Conservation (phyloP, 257 asterid species). For the Gentiana macrophylla region DNA sequence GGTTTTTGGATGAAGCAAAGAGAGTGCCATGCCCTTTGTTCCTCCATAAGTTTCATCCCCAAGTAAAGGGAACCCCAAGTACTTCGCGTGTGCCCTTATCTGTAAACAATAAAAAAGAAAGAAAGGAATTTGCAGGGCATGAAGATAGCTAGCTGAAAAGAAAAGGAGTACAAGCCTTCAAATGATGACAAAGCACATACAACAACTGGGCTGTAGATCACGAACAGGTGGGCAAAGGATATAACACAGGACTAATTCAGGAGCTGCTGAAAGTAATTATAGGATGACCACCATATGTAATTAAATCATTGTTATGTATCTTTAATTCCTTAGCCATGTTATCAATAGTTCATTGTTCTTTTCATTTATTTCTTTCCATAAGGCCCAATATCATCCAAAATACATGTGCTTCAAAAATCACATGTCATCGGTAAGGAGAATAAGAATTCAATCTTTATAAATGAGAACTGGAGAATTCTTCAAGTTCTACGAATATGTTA, state of each 20-base stretch:
- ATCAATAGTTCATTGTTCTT: too few relatives aligned
- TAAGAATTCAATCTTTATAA: too few relatives aligned
- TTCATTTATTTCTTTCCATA: too few relatives aligned
- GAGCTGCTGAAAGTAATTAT: too few relatives aligned
- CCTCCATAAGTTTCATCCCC: slow-evolving; percentile 98
- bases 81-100: slow-evolving; percentile 82
- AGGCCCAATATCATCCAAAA: too few relatives aligned
- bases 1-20: slow-evolving; percentile 64
- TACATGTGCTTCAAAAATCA: too few relatives aligned
- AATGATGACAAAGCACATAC: neutral
- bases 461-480: neutral
- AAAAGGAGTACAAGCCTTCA: neutral
- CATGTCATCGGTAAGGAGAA: too few relatives aligned
- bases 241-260: too few relatives aligned
- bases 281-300: too few relatives aligned
- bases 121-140: neutral
- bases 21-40: slow-evolving; percentile 71
- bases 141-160: neutral
- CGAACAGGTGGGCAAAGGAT: too few relatives aligned
- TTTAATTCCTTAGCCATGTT: too few relatives aligned
- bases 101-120: slow-evolving; percentile 27
- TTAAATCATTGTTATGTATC: too few relatives aligned
- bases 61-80: slow-evolving; percentile 80
- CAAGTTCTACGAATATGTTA: neutral
- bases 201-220: neutral